Evolutionary conservation across 257 asterid genomes (phyloP).

Genomic region (Paulownia fortunei): DNA sequence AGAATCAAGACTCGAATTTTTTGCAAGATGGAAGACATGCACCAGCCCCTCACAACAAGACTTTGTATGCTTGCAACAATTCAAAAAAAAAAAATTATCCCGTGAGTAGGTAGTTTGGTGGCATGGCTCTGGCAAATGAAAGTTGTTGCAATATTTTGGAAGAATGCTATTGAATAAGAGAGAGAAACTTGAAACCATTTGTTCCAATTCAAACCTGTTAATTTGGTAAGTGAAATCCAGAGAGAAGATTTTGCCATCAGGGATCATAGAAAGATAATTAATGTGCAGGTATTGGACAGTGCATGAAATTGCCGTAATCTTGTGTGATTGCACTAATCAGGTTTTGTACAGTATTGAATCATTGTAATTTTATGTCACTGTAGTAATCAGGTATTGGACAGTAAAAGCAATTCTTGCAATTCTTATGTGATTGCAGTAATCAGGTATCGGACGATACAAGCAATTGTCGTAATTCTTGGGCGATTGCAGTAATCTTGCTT

Average conservation of each 20-base stretch:
- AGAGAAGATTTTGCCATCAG: neutral
- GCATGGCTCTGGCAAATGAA: conserved; percentile 23
- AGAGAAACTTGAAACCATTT: neutral
- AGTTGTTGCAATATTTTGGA: conserved; percentile 19
- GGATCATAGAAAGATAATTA: neutral
- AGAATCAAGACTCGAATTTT: conserved; percentile 15
- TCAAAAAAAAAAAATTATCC: conserved; percentile 1
- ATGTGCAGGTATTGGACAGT: conserved; percentile 11
- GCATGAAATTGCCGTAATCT: neutral
- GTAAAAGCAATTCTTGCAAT: neutral
- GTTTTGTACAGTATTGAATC: neutral
- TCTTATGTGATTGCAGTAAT: conserved; percentile 15
- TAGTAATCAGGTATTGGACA: neutral
- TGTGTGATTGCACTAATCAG: neutral
- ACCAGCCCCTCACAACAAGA: neutral
- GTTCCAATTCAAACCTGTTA: neutral
- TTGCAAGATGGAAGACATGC: conserved; percentile 25
- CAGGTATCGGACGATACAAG: neutral
- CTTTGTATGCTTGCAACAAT: neutral
- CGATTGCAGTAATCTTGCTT: neutral
- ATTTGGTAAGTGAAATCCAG: conserved; percentile 18
- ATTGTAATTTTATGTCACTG: neutral
- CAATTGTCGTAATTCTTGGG: neutral
- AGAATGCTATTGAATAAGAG: conserved; percentile 25
- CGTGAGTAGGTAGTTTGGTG: conserved; percentile 13